Evolutionary conservation across 495 filamentous ascomycete species (phyloP), one percentile per base, ranked within the genome.

Genomic region (Penicillium antarcticum): DNA sequence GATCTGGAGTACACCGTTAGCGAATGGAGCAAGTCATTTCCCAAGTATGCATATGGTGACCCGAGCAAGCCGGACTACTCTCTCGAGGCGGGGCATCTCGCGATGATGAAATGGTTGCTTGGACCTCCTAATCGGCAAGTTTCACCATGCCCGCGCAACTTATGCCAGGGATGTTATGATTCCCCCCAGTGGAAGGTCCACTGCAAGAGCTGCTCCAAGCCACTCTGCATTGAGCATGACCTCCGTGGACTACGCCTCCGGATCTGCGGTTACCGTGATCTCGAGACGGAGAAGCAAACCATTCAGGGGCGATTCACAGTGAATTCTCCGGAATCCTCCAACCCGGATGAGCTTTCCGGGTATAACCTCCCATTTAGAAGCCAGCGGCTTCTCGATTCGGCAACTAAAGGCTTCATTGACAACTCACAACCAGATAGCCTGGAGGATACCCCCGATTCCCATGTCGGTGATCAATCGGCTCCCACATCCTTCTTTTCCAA

Each of bases 221-320:
- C 79, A 11, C 60, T 85, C 23, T 85, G 81, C 62, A 82, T 81
- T 50, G 80, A 83, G 51, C 81, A 85, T 56, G 81, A 85, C 58
- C 73, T 85, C n/a, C 73, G 80, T 24, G 80, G 73, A 26, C 67
- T 85, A 11, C 77, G 79, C n/a, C 61, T 82, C 45, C 68, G 81
- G 19, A 80, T 82, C 16, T 85, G 81, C 52, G 81, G 81, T 13
- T 85, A 77, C 52, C 67, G 74, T 48, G 79, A 82, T 40, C 73
- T 85, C 39, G 65, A 71, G n/a, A 62, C 75, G 24, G 81, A 85
- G 53, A 78, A 78, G 54, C 55, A 70, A 39, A 64, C 61, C 11
- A 69, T 76, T 33, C 68, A 75, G 44, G 67, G 60, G 19, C 62
- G 57, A 49, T 43, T 55, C 13, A 61, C 51, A 14, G 53, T 43